phyloP scores from a whole-genome alignment of 2,329 filamentous ascomycete species.

The Monosporascus sp. region DNA sequence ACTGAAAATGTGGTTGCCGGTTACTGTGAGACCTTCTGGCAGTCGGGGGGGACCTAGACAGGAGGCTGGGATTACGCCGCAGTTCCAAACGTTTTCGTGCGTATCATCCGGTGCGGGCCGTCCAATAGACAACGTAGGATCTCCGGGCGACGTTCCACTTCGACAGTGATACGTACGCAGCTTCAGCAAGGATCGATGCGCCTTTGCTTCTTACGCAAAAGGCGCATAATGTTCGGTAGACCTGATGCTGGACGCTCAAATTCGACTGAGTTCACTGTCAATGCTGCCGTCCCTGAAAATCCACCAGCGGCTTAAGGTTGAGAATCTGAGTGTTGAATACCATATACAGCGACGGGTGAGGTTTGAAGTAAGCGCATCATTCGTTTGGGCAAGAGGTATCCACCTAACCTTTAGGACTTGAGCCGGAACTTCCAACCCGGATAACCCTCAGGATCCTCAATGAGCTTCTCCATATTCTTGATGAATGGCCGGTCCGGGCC shows the following conservation, averaged over 20 bases:
- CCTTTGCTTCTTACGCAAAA: background rate
- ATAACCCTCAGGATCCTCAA: slow-evolving; percentile 21
- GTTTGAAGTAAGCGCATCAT: too few species aligned
- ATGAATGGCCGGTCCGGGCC: slow-evolving; percentile 26
- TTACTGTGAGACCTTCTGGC: too few species aligned
- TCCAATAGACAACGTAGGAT: background rate
- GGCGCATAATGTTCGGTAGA: background rate
- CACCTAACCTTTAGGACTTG: background rate
- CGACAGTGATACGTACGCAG: background rate
- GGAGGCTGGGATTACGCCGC: background rate
- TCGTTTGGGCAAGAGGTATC: background rate
- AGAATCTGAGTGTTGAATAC: too few species aligned
- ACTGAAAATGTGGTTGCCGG: too few species aligned
- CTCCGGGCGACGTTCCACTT: background rate
- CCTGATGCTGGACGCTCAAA: too few species aligned
- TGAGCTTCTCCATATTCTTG: slow-evolving; percentile 29
- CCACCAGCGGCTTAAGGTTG: too few species aligned
- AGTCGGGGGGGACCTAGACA: too few species aligned
- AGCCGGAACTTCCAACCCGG: slow-evolving; percentile 11
- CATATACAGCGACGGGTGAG: too few species aligned
- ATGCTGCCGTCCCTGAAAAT: too few species aligned
- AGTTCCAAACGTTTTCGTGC: too few species aligned
- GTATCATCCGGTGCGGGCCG: too few species aligned
- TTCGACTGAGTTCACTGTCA: too few species aligned
- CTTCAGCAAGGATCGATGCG: background rate